phyloP scores from a whole-genome alignment of 345 rosid species.

The Hibiscus syriacus region DNA sequence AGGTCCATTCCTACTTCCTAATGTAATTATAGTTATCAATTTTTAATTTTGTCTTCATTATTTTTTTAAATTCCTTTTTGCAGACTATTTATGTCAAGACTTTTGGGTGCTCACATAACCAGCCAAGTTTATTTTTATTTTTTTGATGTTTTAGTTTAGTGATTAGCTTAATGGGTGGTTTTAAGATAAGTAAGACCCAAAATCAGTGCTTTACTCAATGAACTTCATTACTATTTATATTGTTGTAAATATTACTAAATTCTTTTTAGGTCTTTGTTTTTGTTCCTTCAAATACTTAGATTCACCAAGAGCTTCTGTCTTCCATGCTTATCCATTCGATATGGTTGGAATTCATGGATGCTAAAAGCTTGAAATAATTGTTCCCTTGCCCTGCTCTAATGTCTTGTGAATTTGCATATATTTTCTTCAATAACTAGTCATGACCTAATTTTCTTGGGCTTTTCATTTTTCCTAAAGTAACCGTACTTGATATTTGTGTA shows the following conservation, averaged over 20 bases:
- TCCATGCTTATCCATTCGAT: not conserved
- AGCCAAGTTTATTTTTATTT: constrained; percentile 56
- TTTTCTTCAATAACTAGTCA: no score
- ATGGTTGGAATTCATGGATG: not conserved
- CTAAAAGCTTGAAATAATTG: not conserved
- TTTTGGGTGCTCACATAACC: constrained; percentile 94
- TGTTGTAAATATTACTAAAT: no score
- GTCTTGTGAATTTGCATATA: no score
- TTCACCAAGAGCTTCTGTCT: not conserved
- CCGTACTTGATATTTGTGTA: not conserved
- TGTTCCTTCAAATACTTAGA: not conserved
- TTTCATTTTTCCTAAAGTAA: no score
- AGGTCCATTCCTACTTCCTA: not conserved
- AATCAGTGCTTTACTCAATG: not conserved
- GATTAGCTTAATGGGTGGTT: not conserved
- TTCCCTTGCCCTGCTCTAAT: no score
- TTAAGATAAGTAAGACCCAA: not conserved
- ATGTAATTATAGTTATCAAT: not conserved
- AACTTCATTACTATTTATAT: not conserved
- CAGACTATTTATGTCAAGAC: constrained; percentile 82
- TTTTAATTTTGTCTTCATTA: not conserved
- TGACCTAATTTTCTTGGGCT: no score
- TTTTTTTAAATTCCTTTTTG: constrained; percentile 6
- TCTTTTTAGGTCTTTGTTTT: not conserved
- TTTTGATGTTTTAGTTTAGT: not conserved